These are phyloP conservation scores for Fennellomyces sp. DNA, from an alignment of 371 early-diverging fungal species.

Conservation along the genomic window DNA sequence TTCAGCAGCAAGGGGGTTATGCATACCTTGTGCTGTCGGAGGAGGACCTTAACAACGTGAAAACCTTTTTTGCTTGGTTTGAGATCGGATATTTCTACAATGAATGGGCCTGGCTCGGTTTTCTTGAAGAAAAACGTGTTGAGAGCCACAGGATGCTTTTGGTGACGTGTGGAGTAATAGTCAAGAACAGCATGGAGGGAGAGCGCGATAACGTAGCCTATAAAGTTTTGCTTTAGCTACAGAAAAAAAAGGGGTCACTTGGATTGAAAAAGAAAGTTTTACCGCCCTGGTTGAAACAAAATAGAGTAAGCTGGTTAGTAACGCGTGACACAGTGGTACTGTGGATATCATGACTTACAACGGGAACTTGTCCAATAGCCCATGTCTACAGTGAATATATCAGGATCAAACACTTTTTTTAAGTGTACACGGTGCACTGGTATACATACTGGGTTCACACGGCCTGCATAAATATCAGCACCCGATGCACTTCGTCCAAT, in stretches of 20 bases:
- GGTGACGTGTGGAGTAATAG: conserved; percentile 26
- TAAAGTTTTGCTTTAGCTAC: not conserved
- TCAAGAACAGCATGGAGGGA: conserved; percentile 29
- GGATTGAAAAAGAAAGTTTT: too few species aligned
- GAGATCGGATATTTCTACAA: conserved; percentile 38
- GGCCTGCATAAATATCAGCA: conserved; percentile 12
- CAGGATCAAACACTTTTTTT: not conserved
- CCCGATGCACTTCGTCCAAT: conserved; percentile 7
- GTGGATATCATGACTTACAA: conserved; percentile 26
- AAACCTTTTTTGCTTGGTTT: conserved; percentile 44
- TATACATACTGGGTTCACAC: conserved; percentile 5
- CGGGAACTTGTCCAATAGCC: conserved; percentile 41
- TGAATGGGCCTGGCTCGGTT: conserved; percentile 21
- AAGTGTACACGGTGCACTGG: not conserved
- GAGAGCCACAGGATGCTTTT: conserved; percentile 38
- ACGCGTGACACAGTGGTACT: not conserved
- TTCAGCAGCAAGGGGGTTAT: too few species aligned
- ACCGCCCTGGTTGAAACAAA: conserved; percentile 22
- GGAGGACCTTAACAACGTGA: conserved; percentile 24
- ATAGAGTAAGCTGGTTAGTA: not conserved
- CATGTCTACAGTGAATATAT: conserved; percentile 18
- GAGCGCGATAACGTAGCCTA: conserved; percentile 40
- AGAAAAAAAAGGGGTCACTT: too few species aligned
- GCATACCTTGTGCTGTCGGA: conserved; percentile 35
- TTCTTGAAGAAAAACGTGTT: conserved; percentile 44